Base-by-base conservation (phyloP, 192 early-diverging fungal genomes). In the Radiomyces spectabilis region DNA sequence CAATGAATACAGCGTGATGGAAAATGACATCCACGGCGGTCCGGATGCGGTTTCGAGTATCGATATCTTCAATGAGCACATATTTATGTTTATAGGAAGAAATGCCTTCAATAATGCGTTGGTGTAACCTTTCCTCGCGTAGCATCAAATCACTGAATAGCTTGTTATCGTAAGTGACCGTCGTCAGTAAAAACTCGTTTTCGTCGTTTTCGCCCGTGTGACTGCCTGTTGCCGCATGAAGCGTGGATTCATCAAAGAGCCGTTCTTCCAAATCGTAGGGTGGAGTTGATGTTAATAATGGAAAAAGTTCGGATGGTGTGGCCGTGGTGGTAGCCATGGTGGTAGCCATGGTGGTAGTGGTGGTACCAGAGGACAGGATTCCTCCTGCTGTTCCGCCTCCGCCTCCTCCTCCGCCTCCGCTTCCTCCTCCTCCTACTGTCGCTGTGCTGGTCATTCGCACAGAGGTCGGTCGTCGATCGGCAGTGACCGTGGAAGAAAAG, bases 61-160 rank as follows among this genome's bases (percentile, higher is more conserved):
- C 66, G 34, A 68, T 68, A 37, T 68, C 59, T 47, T 68, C 66
- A 38, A 68, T 58, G 29, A 68, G 43, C 9, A 68, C 66, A 27
- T 62, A 68, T 15, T 61, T 59, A 44, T 68, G 66, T 22, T 55
- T 68, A 35, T 68, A 59, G 21, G 66, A 68, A 24, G 50, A 16
- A n/a, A 68, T 62, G 12, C 66, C 66, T 15, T 50, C 49, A 12
- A 68, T 68, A 39, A 68, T 58, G 16, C 55, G 41, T 31, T 56
- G 47, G 32, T 68, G 66, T 18, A 68, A 35, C 6, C 34, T 31
- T 27, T 57, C 55, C 47, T 68, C 66, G 29, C 49, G 34, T 4
- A 33, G 26, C 8, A 55, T 56, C n/a, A 55, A 43, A 8, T 55
- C 27, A 21, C 40, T 34, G 27, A 55, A 38, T 22, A 54, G n/a